A percentile compares a stretch with the other conserved stretches of the same genome.
Evolutionary conservation across 2,329 filamentous ascomycete species (phyloP).

Genomic region (Colletotrichum sp.): DNA sequence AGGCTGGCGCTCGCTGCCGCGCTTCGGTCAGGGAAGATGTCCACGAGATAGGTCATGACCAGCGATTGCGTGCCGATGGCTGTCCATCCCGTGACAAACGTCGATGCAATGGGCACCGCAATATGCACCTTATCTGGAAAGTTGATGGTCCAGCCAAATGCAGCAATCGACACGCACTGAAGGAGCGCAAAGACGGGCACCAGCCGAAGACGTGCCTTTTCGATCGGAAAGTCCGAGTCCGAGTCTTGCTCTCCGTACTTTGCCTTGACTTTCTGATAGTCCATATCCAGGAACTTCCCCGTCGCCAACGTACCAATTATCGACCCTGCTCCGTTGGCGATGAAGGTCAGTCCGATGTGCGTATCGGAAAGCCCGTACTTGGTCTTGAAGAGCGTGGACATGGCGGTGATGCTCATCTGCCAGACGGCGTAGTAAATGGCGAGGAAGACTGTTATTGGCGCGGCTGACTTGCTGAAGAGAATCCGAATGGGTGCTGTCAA

Average conservation of each 20-base stretch:
- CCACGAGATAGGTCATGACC: slow-evolving; percentile 58
- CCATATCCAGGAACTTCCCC: slow-evolving; percentile 56
- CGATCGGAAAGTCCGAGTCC: slow-evolving; percentile 45
- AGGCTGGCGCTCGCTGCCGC: slow-evolving; percentile 58
- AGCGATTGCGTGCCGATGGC: slow-evolving; percentile 52
- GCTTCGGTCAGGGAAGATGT: slow-evolving; percentile 54
- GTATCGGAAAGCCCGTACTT: slow-evolving; percentile 47
- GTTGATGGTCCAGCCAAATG: slow-evolving; percentile 60
- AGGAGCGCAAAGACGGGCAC: slow-evolving; percentile 48
- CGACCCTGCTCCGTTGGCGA: slow-evolving; percentile 60
- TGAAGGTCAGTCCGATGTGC: slow-evolving; percentile 55
- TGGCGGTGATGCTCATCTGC: slow-evolving; percentile 60
- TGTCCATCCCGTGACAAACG: slow-evolving; percentile 58
- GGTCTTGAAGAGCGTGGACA: slow-evolving; percentile 52
- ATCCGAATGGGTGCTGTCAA: slow-evolving; percentile 51
- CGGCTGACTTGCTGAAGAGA: slow-evolving; percentile 47
- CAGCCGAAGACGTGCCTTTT: slow-evolving; percentile 55
- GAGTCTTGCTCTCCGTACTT: not conserved
- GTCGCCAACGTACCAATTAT: slow-evolving; percentile 58
- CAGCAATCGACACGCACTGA: slow-evolving; percentile 50
- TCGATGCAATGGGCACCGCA: slow-evolving; percentile 52
- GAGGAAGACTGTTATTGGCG: slow-evolving; percentile 51
- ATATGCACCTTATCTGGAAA: slow-evolving; percentile 47
- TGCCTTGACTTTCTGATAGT: slow-evolving; percentile 51
- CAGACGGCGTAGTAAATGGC: slow-evolving; percentile 58